A percentile compares a stretch with the other conserved stretches of the same genome.
Conservation (phyloP, 257 asterid species). For the Solanum gandarillasii region DNA sequence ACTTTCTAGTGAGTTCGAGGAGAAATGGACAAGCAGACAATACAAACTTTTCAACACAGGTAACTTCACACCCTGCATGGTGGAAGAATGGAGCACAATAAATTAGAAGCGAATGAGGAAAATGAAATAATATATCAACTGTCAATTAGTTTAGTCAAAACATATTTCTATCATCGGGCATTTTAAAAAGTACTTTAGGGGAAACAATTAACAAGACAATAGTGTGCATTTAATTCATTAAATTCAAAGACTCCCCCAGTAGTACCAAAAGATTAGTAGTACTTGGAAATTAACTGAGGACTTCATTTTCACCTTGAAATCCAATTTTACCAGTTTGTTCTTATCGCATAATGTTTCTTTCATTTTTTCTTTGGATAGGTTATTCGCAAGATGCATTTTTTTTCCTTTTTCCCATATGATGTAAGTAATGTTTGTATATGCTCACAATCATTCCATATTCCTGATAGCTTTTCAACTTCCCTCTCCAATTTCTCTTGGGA, state of each 20-base stretch:
- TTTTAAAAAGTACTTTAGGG: background rate
- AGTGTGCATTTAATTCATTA: background rate
- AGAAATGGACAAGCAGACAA: slow-evolving; percentile 31
- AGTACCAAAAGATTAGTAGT: background rate
- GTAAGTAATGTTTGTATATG: background rate
- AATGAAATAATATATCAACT: background rate
- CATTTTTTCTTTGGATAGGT: background rate
- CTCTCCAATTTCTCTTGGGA: background rate
- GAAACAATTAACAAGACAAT: background rate
- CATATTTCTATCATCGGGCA: background rate
- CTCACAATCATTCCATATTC: background rate
- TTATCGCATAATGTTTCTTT: background rate
- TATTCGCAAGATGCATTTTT: background rate
- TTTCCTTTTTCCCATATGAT: background rate
- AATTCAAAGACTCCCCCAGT: background rate
- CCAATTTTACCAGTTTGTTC: background rate
- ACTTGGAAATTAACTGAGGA: background rate
- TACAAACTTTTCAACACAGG: slow-evolving; percentile 44
- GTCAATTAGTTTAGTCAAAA: background rate
- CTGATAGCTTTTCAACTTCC: background rate
- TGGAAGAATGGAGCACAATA: background rate
- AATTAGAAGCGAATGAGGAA: background rate
- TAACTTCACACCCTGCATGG: slow-evolving; percentile 44
- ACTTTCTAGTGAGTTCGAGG: slow-evolving; percentile 24
- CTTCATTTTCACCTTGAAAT: background rate